These are phyloP conservation scores for Naumovozyma baii DNA, from an alignment of 805 yeast species.

Conservation along the genomic window DNA sequence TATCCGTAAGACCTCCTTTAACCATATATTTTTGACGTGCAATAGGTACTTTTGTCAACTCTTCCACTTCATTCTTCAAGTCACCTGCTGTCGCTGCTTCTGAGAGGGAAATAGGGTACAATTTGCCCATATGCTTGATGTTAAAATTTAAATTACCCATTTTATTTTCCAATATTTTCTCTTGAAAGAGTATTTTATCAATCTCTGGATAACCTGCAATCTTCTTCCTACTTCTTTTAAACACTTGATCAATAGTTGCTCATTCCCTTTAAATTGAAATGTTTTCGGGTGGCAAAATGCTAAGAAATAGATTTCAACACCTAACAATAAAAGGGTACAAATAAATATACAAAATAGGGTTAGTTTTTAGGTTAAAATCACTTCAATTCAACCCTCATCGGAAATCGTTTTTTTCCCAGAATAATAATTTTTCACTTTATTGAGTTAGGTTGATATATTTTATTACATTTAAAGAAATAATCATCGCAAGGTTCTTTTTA, in stretches of 20 bases:
- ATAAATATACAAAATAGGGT: no score
- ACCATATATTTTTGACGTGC: slow-evolving; percentile 84
- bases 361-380: no score
- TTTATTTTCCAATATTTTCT: no score
- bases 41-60: slow-evolving; percentile 72
- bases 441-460: no score
- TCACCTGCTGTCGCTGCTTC: slow-evolving; percentile 37
- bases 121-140: slow-evolving; percentile 62
- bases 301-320: background rate
- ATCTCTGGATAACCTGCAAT: no score
- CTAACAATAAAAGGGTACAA: background rate
- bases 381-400: background rate
- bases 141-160: slow-evolving; percentile 10
- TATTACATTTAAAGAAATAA: no score
- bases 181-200: no score
- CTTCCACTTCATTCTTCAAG: slow-evolving; percentile 58
- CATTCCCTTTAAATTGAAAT: background rate
- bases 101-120: slow-evolving; percentile 38
- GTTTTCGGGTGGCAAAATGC: background rate
- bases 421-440: no score
- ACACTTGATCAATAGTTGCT: no score
- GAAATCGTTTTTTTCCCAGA: background rate
- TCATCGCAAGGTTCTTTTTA: no score
- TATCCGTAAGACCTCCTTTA: slow-evolving; percentile 79
- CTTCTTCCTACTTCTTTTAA: no score